Percentiles rank a stretch among this genome's conserved stretches.
phyloP scores from a whole-genome alignment of 306 rosid species.

The Acacia confusa region DNA sequence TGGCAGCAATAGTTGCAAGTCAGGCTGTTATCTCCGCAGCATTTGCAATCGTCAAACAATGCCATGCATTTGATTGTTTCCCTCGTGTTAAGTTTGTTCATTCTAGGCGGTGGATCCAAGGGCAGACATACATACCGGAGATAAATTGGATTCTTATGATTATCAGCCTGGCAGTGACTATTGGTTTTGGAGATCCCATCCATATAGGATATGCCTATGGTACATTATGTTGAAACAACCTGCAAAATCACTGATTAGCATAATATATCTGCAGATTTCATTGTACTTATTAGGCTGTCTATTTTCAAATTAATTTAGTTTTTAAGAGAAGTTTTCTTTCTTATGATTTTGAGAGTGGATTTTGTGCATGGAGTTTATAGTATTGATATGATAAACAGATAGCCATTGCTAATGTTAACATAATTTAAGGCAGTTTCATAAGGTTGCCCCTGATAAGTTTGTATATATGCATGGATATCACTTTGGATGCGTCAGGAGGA shows the following conservation, averaged over 20 bases:
- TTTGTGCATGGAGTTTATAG: not conserved
- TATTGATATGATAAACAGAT: not conserved
- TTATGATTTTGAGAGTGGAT: conserved; percentile 24
- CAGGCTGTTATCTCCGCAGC: conserved; percentile 75
- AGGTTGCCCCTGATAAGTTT: not conserved
- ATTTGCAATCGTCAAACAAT: conserved; percentile 70
- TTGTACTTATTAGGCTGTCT: conserved; percentile 16
- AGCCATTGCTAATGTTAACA: not conserved
- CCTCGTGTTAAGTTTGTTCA: conserved; percentile 83
- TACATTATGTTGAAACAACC: conserved; percentile 37
- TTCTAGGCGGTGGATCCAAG: conserved; percentile 76
- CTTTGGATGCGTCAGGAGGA: conserved; percentile 9
- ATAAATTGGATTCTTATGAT: conserved; percentile 83
- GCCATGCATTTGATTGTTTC: conserved; percentile 79
- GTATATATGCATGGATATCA: not conserved
- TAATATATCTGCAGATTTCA: conserved; percentile 6
- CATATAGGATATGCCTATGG: conserved; percentile 71
- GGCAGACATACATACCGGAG: conserved; percentile 87
- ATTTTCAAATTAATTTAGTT: conserved; percentile 7
- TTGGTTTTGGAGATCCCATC: conserved; percentile 55
- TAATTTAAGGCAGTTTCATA: not conserved
- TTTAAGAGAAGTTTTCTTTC: conserved; percentile 7
- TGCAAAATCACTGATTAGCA: conserved; percentile 16
- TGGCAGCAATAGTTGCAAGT: conserved; percentile 70
- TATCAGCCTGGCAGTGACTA: conserved; percentile 66